These are phyloP conservation scores for Citrus medica DNA, from an alignment of 345 rosid species.

Conservation along the genomic window DNA sequence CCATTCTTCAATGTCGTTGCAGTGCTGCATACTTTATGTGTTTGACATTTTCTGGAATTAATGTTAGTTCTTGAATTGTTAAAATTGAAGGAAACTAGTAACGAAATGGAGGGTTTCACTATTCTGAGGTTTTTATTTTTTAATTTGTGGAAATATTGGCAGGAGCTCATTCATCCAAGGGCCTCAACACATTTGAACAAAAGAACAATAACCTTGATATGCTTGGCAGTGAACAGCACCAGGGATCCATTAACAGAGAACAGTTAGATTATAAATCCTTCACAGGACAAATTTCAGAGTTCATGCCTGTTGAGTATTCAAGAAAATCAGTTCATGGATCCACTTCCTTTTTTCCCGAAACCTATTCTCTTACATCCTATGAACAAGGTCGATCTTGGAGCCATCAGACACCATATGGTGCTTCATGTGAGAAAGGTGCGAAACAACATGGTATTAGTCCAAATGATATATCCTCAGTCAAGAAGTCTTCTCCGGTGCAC, in stretches of 20 bases:
- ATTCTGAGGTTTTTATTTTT: background rate
- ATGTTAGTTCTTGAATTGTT: background rate
- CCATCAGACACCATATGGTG: slow-evolving; percentile 25
- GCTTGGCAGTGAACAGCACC: slow-evolving; percentile 26
- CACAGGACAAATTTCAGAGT: slow-evolving; percentile 32
- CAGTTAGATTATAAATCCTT: slow-evolving; percentile 22
- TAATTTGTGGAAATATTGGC: slow-evolving; percentile 14
- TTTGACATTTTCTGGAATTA: background rate
- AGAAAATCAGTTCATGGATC: slow-evolving; percentile 28
- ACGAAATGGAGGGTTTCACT: background rate
- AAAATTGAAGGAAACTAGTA: background rate
- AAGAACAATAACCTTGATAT: slow-evolving; percentile 24
- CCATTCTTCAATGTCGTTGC: background rate
- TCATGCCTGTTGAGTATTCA: slow-evolving; percentile 26
- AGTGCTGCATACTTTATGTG: background rate
- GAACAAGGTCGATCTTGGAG: slow-evolving; percentile 24
- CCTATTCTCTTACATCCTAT: slow-evolving; percentile 25
- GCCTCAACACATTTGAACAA: slow-evolving; percentile 30
- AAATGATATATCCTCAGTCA: slow-evolving; percentile 5
- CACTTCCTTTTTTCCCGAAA: slow-evolving; percentile 31
- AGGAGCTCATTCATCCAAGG: slow-evolving; percentile 37
- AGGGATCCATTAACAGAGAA: slow-evolving; percentile 26
- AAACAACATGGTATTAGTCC: slow-evolving; percentile 19
- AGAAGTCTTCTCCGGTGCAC: slow-evolving; percentile 27
- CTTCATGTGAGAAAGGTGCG: slow-evolving; percentile 22